Evolutionary conservation across 202 grass and related monocot species (phyloP).

Genomic region (Schoenoplectus tabernaemontani): DNA sequence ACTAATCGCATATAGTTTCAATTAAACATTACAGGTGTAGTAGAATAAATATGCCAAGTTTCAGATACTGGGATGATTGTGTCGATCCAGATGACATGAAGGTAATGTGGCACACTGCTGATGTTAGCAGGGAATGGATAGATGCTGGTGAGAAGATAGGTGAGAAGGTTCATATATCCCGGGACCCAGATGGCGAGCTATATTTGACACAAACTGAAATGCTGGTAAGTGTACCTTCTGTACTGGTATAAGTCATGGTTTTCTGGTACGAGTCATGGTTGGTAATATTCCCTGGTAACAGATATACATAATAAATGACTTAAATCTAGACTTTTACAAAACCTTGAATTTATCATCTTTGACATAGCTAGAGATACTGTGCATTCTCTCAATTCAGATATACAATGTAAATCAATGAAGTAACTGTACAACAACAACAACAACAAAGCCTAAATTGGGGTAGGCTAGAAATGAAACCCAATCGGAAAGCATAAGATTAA

Average conservation of each 20-base stretch:
- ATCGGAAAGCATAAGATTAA: background rate
- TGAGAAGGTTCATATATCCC: conserved; percentile 77
- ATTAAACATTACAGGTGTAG: background rate
- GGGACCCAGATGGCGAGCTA: conserved; percentile 78
- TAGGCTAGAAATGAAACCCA: no score
- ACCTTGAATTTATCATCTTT: background rate
- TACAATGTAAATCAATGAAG: background rate
- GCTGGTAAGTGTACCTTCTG: conserved; percentile 33
- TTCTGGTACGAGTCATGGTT: background rate
- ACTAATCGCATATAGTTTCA: background rate
- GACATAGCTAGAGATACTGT: background rate
- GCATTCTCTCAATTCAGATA: background rate
- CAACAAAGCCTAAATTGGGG: no score
- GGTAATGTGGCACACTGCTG: conserved; percentile 68
- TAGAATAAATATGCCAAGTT: conserved; percentile 59
- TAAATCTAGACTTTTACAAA: background rate
- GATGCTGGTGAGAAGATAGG: conserved; percentile 68
- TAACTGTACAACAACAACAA: no score
- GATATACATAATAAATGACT: background rate
- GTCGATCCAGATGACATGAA: conserved; percentile 68
- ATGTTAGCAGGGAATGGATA: conserved; percentile 80
- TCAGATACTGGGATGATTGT: conserved; percentile 92
- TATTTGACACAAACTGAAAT: conserved; percentile 93
- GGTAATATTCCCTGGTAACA: background rate
- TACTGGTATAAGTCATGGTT: background rate